Evolutionary conservation across 768 basidiomycete species (phyloP).

Genomic region (Pholiota microspora): DNA sequence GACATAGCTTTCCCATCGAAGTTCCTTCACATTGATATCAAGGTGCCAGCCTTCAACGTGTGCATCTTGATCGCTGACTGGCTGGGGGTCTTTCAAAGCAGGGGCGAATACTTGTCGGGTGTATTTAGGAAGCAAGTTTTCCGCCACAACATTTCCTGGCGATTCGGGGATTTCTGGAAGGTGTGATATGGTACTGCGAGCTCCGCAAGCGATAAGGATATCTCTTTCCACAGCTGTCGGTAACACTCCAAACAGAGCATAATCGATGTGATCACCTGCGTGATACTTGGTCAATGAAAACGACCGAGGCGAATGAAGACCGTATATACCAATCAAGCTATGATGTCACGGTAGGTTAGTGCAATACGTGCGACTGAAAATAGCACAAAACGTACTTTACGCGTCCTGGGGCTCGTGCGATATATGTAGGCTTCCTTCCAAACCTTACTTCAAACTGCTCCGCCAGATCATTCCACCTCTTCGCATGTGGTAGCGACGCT

Average conservation of each 20-base stretch:
- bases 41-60: slow-evolving; percentile 63
- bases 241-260: slow-evolving; percentile 79
- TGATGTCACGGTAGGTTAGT: neutral
- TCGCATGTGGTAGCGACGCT: slow-evolving; percentile 53
- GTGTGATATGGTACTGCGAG: slow-evolving; percentile 29
- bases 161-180: slow-evolving; percentile 22
- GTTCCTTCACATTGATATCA: slow-evolving; percentile 65
- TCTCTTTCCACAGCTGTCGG: slow-evolving; percentile 86
- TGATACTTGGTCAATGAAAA: slow-evolving; percentile 15
- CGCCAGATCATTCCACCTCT: slow-evolving; percentile 60
- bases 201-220: slow-evolving; percentile 74
- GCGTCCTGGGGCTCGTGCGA: slow-evolving; percentile 76
- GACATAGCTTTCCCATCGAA: slow-evolving; percentile 86
- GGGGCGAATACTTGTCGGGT: slow-evolving; percentile 58
- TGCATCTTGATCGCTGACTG: slow-evolving; percentile 36
- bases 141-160: slow-evolving; percentile 57
- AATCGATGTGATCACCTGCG: slow-evolving; percentile 81
- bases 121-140: slow-evolving; percentile 65
- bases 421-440: slow-evolving; percentile 64
- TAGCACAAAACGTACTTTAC: slow-evolving; percentile 55
- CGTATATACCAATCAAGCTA: slow-evolving; percentile 42
- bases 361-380: neutral
- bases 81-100: slow-evolving; percentile 27
- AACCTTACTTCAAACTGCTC: slow-evolving; percentile 63
- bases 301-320: neutral